Evolutionary conservation across 2,329 filamentous ascomycete species (phyloP), one percentile per base, ranked within the genome.

Genomic region (Xylariales sp.): DNA sequence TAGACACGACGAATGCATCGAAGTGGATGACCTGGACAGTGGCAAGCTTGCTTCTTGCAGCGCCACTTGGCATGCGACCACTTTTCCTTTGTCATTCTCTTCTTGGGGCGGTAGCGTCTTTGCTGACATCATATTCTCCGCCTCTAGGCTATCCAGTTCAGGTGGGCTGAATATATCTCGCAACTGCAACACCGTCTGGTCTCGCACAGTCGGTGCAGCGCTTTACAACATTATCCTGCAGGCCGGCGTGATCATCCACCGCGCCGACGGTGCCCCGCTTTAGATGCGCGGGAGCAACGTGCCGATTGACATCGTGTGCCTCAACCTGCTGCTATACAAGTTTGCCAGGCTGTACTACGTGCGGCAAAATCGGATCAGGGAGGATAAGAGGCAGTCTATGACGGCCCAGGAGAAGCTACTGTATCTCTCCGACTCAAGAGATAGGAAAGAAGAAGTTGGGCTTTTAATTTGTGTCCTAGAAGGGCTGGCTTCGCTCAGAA

Each of bases 101-200:
- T 11, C 6, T 6, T 21, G 25, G 46, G 48, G n/a, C n/a, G n/a
- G n/a, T n/a, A n/a, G n/a, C n/a, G n/a, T n/a, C n/a, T n/a, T n/a
- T n/a, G n/a, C n/a, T n/a, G 11, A 25, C 29, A 29, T 7, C 28
- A 29, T 13, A n/a, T n/a, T n/a, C n/a, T n/a, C n/a, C n/a, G 24
- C 23, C 24, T 27, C n/a, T n/a, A 47, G 48, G 43, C 11, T 45
- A 51, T 37, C 42, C 48, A 1, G 41, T 51, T 12, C 48, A 49
- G 29, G 48, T 49, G 13, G 48, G 38, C 3, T 51, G 47, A 45
- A 48, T 46, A n/a, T n/a, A 19, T 74, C 70, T 8, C 66, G 72
- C 27, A 82, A 82, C 47, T 66, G 75, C 1, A 76, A 76, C 41
- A 70, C 69, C 8, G 78, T 82, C 4, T 64, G 76, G 8, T 77